phyloP scores from a whole-genome alignment of 805 yeast genomes.

The Priceomyces carsonii region DNA sequence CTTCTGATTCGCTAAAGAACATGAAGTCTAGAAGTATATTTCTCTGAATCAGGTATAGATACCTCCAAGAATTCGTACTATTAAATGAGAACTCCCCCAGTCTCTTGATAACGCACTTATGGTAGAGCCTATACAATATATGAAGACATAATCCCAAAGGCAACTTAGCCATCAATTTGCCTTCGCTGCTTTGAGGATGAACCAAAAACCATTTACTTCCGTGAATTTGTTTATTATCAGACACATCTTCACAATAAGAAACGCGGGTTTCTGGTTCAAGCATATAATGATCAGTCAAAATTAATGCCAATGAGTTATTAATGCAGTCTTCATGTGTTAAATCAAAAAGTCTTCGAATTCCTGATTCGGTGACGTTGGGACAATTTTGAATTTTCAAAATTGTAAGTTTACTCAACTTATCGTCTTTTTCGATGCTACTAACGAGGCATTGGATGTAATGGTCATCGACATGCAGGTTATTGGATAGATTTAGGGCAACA shows the following conservation, averaged over 20 bases:
- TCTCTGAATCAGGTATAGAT: conserved; percentile 2
- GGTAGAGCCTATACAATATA: conserved; percentile 16
- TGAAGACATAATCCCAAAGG: conserved; percentile 27
- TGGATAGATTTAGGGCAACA: conserved; percentile 33
- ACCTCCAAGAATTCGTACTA: conserved; percentile 7
- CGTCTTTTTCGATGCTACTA: conserved; percentile 16
- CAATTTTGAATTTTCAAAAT: conserved; percentile 26
- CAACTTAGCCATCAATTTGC: conserved; percentile 15
- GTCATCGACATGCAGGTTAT: conserved; percentile 29
- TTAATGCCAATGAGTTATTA: conserved; percentile 10
- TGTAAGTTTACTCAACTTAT: conserved; percentile 18
- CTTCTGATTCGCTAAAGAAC: conserved; percentile 10
- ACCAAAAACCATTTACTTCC: conserved; percentile 26
- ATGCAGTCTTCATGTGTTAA: conserved; percentile 4
- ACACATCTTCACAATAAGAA: background rate
- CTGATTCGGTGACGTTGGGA: conserved; percentile 12
- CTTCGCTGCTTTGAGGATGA: conserved; percentile 9
- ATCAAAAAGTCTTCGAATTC: conserved; percentile 6
- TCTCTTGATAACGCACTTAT: conserved; percentile 8
- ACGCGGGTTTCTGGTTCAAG: conserved; percentile 1
- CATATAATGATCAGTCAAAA: conserved; percentile 16
- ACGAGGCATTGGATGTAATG: conserved; percentile 25
- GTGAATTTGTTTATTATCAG: conserved; percentile 9
- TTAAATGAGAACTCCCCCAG: conserved; percentile 1
- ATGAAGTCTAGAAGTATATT: conserved; percentile 15